Percentiles rank a stretch among this genome's conserved stretches.
Conservation (phyloP, 768 basidiomycete species). For the Mycena vitilis region DNA sequence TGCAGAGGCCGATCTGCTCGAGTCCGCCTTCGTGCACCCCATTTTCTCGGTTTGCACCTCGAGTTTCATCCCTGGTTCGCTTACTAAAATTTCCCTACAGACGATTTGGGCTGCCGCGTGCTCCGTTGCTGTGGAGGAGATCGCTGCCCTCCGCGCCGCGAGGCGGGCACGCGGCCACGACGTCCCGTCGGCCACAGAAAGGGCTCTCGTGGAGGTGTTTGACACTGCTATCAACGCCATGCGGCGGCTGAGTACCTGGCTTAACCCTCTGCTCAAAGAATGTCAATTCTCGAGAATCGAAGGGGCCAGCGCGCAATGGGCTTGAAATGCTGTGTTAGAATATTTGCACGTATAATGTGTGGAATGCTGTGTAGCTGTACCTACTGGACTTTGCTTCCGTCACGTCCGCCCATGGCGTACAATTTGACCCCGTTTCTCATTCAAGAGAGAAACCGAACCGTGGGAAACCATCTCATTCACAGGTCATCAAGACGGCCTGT, state of each 20-base stretch:
- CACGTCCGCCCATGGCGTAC: too few relatives aligned
- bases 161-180: conserved; percentile 12
- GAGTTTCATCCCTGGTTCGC: neutral
- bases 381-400: too few relatives aligned
- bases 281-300: conserved; percentile 16
- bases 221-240: conserved; percentile 11
- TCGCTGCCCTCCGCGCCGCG: neutral
- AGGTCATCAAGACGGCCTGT: too few relatives aligned
- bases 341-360: too few relatives aligned
- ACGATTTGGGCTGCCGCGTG: conserved; percentile 30
- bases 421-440: too few relatives aligned
- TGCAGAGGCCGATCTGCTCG: neutral
- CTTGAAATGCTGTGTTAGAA: too few relatives aligned
- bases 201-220: neutral
- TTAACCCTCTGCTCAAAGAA: neutral
- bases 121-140: conserved; percentile 23
- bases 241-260: conserved; percentile 3
- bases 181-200: neutral
- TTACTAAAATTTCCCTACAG: neutral
- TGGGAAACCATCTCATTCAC: too few relatives aligned
- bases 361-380: too few relatives aligned
- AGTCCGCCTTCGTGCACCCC: conserved; percentile 13
- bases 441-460: too few relatives aligned
- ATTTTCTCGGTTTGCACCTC: conserved; percentile 3
- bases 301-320: neutral